Conservation (phyloP, 495 filamentous ascomycete species). For the Lepidopterella palustris region DNA sequence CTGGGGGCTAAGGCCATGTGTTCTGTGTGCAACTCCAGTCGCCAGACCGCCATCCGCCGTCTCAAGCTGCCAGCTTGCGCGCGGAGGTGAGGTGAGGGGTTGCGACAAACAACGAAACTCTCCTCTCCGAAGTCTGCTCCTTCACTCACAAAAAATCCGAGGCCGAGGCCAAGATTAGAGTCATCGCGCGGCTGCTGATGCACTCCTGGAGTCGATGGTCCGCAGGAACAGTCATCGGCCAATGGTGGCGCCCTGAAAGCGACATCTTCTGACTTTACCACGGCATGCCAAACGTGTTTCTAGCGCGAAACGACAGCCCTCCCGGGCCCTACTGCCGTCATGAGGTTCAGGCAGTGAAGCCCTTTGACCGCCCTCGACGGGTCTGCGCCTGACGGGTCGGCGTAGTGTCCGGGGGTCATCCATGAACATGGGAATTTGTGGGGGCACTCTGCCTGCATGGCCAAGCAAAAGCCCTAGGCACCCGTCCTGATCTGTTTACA, state of each 20-base stretch:
- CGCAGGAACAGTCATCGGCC: background rate
- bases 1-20: too few relatives aligned
- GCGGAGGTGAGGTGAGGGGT: background rate
- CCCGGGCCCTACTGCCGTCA: constrained; percentile 1
- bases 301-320: background rate
- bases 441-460: background rate
- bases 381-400: background rate
- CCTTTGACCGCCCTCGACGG: constrained; percentile 1
- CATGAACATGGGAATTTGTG: background rate
- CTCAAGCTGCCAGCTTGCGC: background rate
- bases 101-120: background rate
- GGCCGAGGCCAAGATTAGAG: background rate
- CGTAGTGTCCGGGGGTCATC: background rate
- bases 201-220: background rate
- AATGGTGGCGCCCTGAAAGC: background rate
- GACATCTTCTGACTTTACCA: background rate
- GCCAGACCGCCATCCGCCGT: background rate
- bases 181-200: background rate
- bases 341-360: background rate
- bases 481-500: background rate
- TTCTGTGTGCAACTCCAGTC: too few relatives aligned
- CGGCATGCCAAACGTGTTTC: background rate
- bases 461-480: background rate
- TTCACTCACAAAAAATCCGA: background rate
- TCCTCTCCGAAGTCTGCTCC: background rate